Conservation (phyloP, 2,329 filamentous ascomycete species). For the Sclerotinia sclerotiorum region DNA sequence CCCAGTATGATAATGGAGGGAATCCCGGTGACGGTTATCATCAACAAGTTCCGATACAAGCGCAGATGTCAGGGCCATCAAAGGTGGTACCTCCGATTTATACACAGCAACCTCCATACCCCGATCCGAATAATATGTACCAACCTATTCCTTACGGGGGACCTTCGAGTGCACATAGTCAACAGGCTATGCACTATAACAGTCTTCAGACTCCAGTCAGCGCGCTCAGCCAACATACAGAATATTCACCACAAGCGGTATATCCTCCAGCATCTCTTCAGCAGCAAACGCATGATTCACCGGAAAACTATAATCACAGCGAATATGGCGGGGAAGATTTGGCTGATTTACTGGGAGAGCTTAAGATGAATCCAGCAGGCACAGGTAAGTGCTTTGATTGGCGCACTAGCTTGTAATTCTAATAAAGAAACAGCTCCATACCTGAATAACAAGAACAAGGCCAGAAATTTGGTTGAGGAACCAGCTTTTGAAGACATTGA, state of each 20-base stretch:
- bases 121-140: conserved; percentile 44
- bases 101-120: conserved; percentile 51
- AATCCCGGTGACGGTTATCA: conserved; percentile 51
- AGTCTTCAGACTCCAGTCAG: conserved; percentile 51
- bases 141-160: conserved; percentile 42
- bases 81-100: conserved; percentile 47
- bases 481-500: conserved; percentile 70
- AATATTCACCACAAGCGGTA: conserved; percentile 50
- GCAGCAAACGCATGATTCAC: conserved; percentile 42
- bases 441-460: conserved; percentile 61
- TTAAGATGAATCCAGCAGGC: conserved; percentile 84
- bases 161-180: conserved; percentile 46
- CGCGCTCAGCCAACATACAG: conserved; percentile 52
- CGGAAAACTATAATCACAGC: conserved; percentile 58
- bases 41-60: conserved; percentile 55
- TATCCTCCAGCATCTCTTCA: conserved; percentile 55
- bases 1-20: conserved; percentile 47
- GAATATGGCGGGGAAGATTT: conserved; percentile 66
- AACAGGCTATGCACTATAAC: conserved; percentile 54
- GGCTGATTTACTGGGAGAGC: conserved; percentile 76
- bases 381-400: conserved; percentile 61
- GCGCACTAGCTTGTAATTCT: conserved; percentile 12
- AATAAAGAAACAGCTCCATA: conserved; percentile 66
- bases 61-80: conserved; percentile 44
- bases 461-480: conserved; percentile 53